Evolutionary conservation across 371 early-diverging fungal species (phyloP).

Genomic region (Actinomortierella ambigua): DNA sequence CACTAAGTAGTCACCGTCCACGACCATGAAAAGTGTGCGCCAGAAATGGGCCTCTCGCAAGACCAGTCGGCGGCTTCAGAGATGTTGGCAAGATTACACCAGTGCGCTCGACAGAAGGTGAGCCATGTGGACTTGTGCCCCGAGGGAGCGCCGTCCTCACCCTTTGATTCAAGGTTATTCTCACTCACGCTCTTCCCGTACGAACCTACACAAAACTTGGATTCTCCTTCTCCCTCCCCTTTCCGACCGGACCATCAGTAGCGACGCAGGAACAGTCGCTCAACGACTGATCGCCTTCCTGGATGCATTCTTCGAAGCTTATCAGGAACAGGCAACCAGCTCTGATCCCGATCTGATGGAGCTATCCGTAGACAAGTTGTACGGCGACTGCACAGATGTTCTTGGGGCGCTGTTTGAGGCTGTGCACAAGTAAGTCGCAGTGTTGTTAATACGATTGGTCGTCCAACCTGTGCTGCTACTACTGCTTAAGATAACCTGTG

Average conservation of each 20-base stretch:
- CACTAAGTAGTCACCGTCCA: constrained; percentile 6
- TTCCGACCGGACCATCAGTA: constrained; percentile 4
- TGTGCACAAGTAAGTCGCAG: constrained; percentile 20
- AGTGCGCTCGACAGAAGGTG: constrained; percentile 43
- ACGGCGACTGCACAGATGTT: constrained; percentile 47
- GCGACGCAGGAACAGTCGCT: constrained; percentile 30
- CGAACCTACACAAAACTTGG: not conserved
- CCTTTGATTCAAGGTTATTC: not conserved
- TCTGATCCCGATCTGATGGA: constrained; percentile 26
- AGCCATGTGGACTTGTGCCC: not conserved
- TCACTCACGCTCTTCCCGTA: not conserved
- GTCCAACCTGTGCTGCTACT: constrained; percentile 2
- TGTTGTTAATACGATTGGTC: constrained; percentile 18
- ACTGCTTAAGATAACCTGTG: not conserved
- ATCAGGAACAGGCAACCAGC: constrained; percentile 32
- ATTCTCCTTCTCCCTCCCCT: not conserved
- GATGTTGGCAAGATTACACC: constrained; percentile 45
- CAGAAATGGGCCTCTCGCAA: constrained; percentile 53
- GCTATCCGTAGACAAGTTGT: constrained; percentile 39
- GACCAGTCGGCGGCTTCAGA: constrained; percentile 46
- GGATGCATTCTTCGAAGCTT: constrained; percentile 46
- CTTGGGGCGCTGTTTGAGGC: constrained; percentile 32
- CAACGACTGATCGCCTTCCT: constrained; percentile 38
- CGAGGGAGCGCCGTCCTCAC: not conserved
- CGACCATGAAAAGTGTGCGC: constrained; percentile 62